Percentiles rank a stretch among this genome's conserved stretches.
Evolutionary conservation across 352 stramenopile species (phyloP).

Genomic region (Phytophthora hybrid): DNA sequence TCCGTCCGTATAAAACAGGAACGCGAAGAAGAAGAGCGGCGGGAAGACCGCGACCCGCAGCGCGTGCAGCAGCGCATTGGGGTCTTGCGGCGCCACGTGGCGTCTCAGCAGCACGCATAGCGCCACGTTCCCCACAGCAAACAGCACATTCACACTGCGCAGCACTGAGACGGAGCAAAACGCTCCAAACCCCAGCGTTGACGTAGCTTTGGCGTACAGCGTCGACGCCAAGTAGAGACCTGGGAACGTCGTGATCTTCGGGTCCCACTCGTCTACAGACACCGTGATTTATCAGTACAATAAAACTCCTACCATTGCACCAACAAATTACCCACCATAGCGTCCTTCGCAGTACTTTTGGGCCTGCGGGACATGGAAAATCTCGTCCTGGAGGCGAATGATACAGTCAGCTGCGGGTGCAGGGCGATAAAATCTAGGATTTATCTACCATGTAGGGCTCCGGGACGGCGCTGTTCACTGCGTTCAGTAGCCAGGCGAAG

Average conservation of each 20-base stretch:
- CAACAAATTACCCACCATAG: conserved; percentile 52
- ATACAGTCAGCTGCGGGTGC: background rate
- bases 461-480: conserved; percentile 49
- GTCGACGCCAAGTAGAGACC: conserved; percentile 83
- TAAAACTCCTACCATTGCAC: background rate
- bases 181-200: conserved; percentile 17
- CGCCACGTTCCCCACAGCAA: conserved; percentile 65
- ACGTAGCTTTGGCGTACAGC: conserved; percentile 42
- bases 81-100: conserved; percentile 50
- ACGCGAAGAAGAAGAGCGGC: conserved; percentile 88
- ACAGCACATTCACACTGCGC: conserved; percentile 84
- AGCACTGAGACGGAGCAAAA: conserved; percentile 76
- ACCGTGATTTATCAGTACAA: conserved; percentile 7
- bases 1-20: conserved; percentile 92
- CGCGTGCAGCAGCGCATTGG: conserved; percentile 67
- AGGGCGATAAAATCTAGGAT: background rate
- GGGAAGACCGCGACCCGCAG: conserved; percentile 82
- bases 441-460: conserved; percentile 77
- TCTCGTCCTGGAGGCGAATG: conserved; percentile 68
- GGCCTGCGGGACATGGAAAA: conserved; percentile 86
- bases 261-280: conserved; percentile 80
- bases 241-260: conserved; percentile 94
- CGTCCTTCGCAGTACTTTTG: conserved; percentile 80
- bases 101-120: conserved; percentile 61
- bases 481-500: conserved; percentile 40